phyloP scores from a whole-genome alignment of 352 stramenopile genomes.

The Pythium utonaiense region DNA sequence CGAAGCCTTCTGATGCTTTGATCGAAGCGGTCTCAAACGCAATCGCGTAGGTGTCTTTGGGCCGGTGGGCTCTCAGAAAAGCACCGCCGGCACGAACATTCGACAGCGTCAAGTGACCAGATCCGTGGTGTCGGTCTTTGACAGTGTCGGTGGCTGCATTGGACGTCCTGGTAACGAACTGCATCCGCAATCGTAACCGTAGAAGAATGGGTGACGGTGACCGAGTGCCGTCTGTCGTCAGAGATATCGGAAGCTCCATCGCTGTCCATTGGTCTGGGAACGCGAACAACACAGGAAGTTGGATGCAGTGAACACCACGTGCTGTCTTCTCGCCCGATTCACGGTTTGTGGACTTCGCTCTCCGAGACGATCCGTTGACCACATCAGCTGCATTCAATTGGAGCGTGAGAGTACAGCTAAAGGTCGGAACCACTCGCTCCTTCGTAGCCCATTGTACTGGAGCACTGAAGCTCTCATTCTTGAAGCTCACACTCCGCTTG shows the following conservation, averaged over 20 bases:
- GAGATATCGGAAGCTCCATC: not conserved
- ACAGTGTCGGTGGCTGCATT: no score
- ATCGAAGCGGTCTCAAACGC: not conserved
- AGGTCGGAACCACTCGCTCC: constrained; percentile 12
- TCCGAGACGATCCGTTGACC: not conserved
- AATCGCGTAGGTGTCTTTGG: constrained; percentile 6
- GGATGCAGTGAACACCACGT: not conserved
- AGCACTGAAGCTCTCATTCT: not conserved
- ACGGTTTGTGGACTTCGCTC: not conserved
- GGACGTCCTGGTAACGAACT: not conserved
- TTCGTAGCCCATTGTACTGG: constrained; percentile 17
- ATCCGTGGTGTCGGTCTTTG: no score
- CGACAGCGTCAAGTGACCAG: constrained; percentile 10
- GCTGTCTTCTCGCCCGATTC: not conserved
- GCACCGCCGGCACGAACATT: not conserved
- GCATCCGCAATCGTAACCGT: constrained; percentile 1
- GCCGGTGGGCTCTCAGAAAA: constrained; percentile 5
- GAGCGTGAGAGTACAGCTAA: constrained; percentile 3
- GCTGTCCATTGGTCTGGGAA: constrained; percentile 13
- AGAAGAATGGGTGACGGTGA: not conserved
- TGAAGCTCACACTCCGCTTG: not conserved
- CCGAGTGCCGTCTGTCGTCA: not conserved
- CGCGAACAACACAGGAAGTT: constrained; percentile 16
- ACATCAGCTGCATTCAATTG: not conserved
- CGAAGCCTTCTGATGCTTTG: not conserved